A percentile compares a stretch with the other conserved stretches of the same genome.
These are phyloP conservation scores for Nidularia pulvinata DNA, from an alignment of 768 basidiomycete species.

Conservation along the genomic window DNA sequence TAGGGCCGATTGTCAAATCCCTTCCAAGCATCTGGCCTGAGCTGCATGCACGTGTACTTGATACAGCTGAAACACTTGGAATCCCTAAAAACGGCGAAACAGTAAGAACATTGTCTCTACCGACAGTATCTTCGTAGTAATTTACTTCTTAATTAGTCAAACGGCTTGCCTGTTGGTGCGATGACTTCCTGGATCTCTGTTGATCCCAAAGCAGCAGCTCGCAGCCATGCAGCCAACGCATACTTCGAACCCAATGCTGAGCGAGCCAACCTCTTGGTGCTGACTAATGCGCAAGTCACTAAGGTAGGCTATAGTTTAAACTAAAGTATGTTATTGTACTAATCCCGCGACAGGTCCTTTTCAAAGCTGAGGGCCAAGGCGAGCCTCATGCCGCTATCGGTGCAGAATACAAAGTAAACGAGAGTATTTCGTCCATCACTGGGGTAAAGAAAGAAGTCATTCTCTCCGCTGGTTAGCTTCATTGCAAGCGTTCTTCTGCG, in stretches of 20 bases:
- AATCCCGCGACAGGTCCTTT: conserved; percentile 1
- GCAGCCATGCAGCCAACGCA: conserved; percentile 21
- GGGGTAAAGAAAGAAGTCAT: not conserved
- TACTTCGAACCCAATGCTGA: conserved; percentile 18
- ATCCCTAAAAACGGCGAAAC: conserved; percentile 8
- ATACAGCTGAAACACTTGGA: conserved; percentile 3
- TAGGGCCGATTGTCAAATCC: conserved; percentile 7
- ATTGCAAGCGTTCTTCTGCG: not conserved
- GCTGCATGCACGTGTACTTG: conserved; percentile 3
- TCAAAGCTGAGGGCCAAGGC: not conserved
- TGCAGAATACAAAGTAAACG: not conserved
- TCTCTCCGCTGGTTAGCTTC: not conserved
- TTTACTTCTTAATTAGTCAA: not conserved
- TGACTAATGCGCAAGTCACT: conserved; percentile 14
- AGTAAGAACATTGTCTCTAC: not conserved
- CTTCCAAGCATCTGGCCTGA: conserved; percentile 5
- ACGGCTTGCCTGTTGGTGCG: conserved; percentile 6
- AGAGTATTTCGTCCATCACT: not conserved
- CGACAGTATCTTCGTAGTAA: not conserved
- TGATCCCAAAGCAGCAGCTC: conserved; percentile 15
- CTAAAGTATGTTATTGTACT: not conserved
- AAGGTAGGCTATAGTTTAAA: conserved; percentile 1
- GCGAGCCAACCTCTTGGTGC: conserved; percentile 17
- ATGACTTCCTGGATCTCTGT: conserved; percentile 6
- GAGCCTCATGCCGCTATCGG: not conserved